Conservation (phyloP, 805 yeast species). For the Candida boleticola region DNA sequence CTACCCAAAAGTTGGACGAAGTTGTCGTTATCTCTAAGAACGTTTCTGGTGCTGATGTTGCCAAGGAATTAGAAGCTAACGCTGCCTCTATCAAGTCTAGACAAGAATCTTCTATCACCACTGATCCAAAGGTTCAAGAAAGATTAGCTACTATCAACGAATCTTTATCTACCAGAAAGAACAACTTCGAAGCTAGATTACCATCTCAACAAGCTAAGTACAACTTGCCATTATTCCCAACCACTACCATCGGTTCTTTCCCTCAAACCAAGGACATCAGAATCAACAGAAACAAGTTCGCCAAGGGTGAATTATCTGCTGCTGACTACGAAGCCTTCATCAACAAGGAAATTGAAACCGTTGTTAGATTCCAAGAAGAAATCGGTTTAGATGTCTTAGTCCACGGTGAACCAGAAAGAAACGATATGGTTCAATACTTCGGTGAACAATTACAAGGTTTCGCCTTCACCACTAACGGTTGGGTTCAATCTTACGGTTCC, state of each 20-base stretch:
- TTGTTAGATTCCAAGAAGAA: conserved; percentile 98
- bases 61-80: conserved; percentile 78
- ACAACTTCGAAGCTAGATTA: conserved; percentile 85
- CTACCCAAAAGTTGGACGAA: conserved; percentile 92
- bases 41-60: conserved; percentile 77
- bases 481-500: conserved; percentile 99
- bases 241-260: conserved; percentile 99
- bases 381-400: conserved; percentile 97
- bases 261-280: conserved; percentile 99
- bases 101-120: conserved; percentile 82
- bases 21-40: conserved; percentile 89
- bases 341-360: conserved; percentile 92
- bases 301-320: conserved; percentile 93
- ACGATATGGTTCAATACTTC: conserved; percentile 99
- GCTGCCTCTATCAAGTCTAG: conserved; percentile 84
- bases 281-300: conserved; percentile 95
- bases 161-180: conserved; percentile 76
- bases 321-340: conserved; percentile 96
- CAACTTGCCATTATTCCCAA: conserved; percentile 98
- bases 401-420: conserved; percentile 99
- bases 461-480: conserved; percentile 98
- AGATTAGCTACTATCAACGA: conserved; percentile 78
- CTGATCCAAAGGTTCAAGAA: conserved; percentile 84
- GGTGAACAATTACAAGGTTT: conserved; percentile 99
- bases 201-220: conserved; percentile 81